These are phyloP conservation scores for Xerocomellus dryophilus DNA, from an alignment of 768 basidiomycete genomes.

Conservation along the genomic window DNA sequence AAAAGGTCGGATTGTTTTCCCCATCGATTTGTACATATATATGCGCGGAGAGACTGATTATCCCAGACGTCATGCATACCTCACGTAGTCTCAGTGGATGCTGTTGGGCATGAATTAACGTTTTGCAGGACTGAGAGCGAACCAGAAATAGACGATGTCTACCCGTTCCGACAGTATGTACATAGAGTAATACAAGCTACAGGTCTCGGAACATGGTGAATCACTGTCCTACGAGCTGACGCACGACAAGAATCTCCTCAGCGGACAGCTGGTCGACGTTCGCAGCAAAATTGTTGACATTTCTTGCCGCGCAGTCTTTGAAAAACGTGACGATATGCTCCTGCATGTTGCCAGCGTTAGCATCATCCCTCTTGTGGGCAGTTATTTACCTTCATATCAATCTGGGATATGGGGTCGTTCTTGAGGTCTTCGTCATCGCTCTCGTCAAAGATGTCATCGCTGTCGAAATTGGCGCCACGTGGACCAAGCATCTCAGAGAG, in stretches of 20 bases:
- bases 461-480: constrained; percentile 69
- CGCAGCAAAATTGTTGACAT: constrained; percentile 59
- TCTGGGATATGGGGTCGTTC: constrained; percentile 80
- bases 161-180: constrained; percentile 5
- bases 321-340: constrained; percentile 69
- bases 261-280: constrained; percentile 63
- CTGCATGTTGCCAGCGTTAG: constrained; percentile 35
- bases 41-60: too few species aligned
- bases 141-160: neutral
- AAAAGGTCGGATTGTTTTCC: neutral
- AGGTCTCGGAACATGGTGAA: neutral
- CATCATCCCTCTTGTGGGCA: neutral
- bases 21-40: neutral
- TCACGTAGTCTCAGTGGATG: neutral
- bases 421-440: constrained; percentile 85
- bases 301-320: constrained; percentile 60
- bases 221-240: constrained; percentile 41
- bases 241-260: constrained; percentile 71
- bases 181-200: constrained; percentile 13
- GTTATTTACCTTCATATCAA: constrained; percentile 66
- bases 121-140: too few species aligned
- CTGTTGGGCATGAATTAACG: neutral
- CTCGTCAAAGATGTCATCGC: constrained; percentile 70
- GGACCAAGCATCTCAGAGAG: constrained; percentile 81
- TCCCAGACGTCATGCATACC: too few species aligned